Base-by-base conservation (phyloP, 1,139 yeast species). In the Candida gigantensis region DNA sequence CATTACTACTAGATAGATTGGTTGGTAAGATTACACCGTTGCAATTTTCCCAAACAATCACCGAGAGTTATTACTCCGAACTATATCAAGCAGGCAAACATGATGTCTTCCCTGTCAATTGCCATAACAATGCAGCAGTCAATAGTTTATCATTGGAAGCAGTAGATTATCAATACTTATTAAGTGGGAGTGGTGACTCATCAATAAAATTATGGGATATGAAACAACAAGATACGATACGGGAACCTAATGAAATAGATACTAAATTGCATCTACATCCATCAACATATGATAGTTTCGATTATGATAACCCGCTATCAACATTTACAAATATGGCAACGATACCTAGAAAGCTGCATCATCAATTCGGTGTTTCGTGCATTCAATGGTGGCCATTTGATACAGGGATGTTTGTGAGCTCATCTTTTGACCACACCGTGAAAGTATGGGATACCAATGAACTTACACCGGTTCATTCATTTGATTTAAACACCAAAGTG, bases 321-420 rank as follows among this genome's bases (percentile, higher is more conserved):
- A 49, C 64, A 16, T 55, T 46, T 35, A 24, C 40, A 16, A 49
- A 45, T 40, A 46, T 60, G 34, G 79, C 77, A 28, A 58, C 72
- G 12, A 55, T 80, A n/a, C 78, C 83, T 2, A 53, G 81, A 10
- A 72, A 72, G 44, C 48, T 69, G 1, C 82, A 71, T 2, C 97
- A 90, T 54, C 59, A 64, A 17, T 88, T 72, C 55, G 96, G 96
- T 0, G 68, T 89, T 0, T 84, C 95, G 0, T 65, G 77, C 12
- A 68, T 87, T 1, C 71, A 74, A 50, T 90, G 97, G 97, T 90
- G 95, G 92, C 90, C 95, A 0, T 68, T 68, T 36, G 97, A 90
- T 57, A 79, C 82, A 17, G 97, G 96, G 1, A 73, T 90, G 79
- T 89, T 89, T 62, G 72, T 88, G 8, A 74, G 89, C 2, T 79